Percentiles rank a stretch among this genome's conserved stretches.
Evolutionary conservation across 2,329 filamentous ascomycete species (phyloP).

Genomic region (Purpureocillium takamizusanense): DNA sequence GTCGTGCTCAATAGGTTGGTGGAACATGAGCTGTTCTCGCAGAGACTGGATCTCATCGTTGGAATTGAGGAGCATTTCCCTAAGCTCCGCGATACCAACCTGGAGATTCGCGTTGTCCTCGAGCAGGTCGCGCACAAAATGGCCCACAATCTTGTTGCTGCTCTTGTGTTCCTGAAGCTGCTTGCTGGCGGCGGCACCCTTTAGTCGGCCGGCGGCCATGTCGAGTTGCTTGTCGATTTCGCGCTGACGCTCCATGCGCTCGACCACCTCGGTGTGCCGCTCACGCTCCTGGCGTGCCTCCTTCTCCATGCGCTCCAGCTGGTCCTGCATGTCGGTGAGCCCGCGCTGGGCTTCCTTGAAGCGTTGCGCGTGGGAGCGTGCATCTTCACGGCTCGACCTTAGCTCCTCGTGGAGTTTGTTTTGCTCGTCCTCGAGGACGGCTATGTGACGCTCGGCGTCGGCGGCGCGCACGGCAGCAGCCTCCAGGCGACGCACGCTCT

Average conservation of each 20-base stretch:
- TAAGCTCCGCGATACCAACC: constrained; percentile 79
- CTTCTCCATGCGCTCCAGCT: constrained; percentile 80
- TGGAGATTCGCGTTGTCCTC: constrained; percentile 94
- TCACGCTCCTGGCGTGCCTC: constrained; percentile 75
- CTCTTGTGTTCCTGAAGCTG: constrained; percentile 50
- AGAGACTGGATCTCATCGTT: constrained; percentile 89
- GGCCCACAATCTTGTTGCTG: constrained; percentile 69
- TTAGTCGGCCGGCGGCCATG: constrained; percentile 69
- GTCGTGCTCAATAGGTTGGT: constrained; percentile 52
- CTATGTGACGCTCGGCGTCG: constrained; percentile 72
- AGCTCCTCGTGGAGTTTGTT: constrained; percentile 60
- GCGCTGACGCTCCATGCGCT: constrained; percentile 75
- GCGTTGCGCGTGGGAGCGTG: constrained; percentile 67
- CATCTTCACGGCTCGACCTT: constrained; percentile 60
- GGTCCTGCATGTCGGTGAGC: constrained; percentile 70
- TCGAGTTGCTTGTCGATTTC: constrained; percentile 75
- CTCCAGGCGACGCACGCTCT: constrained; percentile 67
- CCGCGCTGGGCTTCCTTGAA: constrained; percentile 81
- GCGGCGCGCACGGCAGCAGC: constrained; percentile 65
- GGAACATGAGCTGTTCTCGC: constrained; percentile 69
- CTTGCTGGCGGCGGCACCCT: constrained; percentile 67
- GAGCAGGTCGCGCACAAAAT: constrained; percentile 91
- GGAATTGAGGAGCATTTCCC: constrained; percentile 82
- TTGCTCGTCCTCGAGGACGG: constrained; percentile 74
- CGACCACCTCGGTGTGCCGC: constrained; percentile 71